phyloP scores from a whole-genome alignment of 805 yeast species.

The Helenozyma baotianmanensis region DNA sequence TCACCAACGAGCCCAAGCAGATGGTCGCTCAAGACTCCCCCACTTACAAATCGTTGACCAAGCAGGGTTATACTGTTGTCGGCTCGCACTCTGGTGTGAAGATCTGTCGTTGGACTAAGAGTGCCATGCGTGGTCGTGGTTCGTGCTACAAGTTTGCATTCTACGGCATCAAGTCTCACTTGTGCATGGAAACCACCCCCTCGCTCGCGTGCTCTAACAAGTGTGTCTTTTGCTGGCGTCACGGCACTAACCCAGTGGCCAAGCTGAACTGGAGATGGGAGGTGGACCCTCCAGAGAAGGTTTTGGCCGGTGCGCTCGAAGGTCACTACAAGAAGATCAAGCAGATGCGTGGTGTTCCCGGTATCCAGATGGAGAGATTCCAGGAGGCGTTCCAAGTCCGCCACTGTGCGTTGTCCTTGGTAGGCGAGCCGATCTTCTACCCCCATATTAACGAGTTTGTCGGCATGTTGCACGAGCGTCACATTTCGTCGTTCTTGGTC shows the following conservation, averaged over 20 bases:
- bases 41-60: constrained; percentile 79
- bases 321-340: constrained; percentile 91
- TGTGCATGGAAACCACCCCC: constrained; percentile 96
- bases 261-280: constrained; percentile 94
- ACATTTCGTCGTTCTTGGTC: constrained; percentile 81
- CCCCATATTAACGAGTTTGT: constrained; percentile 87
- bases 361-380: constrained; percentile 83
- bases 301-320: constrained; percentile 76
- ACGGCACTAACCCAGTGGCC: constrained; percentile 95
- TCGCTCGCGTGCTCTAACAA: constrained; percentile 90
- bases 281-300: constrained; percentile 81
- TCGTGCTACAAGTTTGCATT: constrained; percentile 91
- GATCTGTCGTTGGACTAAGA: constrained; percentile 94
- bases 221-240: constrained; percentile 97
- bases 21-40: constrained; percentile 92
- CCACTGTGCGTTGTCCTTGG: constrained; percentile 89
- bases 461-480: constrained; percentile 70
- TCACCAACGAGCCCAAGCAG: constrained; percentile 43
- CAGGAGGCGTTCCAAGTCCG: constrained; percentile 85
- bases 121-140: constrained; percentile 90
- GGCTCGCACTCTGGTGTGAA: constrained; percentile 95
- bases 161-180: constrained; percentile 83
- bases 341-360: constrained; percentile 94
- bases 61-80: constrained; percentile 89
- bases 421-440: constrained; percentile 92